Percentiles rank a stretch among this genome's conserved stretches.
phyloP scores from a whole-genome alignment of 192 early-diverging fungal species.

The Coemansia sp. region DNA sequence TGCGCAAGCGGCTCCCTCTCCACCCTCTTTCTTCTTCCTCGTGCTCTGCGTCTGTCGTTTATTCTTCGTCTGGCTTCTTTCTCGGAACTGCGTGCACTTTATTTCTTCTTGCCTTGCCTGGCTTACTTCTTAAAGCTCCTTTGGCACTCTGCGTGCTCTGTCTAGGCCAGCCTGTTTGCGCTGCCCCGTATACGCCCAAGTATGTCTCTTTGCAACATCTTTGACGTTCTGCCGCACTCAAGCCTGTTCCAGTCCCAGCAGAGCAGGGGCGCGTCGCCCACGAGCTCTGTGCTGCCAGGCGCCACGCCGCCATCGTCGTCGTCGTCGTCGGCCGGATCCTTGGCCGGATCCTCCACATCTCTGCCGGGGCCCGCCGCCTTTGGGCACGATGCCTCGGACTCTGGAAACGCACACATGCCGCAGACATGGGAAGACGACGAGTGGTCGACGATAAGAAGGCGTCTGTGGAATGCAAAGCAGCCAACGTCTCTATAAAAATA shows the following conservation, averaged over 20 bases:
- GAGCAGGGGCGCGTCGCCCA: not conserved
- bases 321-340: constrained; percentile 9
- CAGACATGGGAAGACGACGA: constrained; percentile 32
- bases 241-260: constrained; percentile 40
- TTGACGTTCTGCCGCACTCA: constrained; percentile 48
- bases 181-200: not conserved
- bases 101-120: not conserved
- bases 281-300: not conserved
- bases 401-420: not conserved
- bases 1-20: not conserved
- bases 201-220: constrained; percentile 44
- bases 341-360: not conserved
- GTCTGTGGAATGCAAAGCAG: constrained; percentile 49
- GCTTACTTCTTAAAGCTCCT: too few relatives aligned
- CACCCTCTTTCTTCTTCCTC: not conserved
- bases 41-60: constrained; percentile 6
- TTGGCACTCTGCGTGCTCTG: constrained; percentile 1
- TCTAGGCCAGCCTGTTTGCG: not conserved
- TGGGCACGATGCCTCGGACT: not conserved
- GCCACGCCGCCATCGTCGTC: constrained; percentile 4
- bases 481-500: not conserved
- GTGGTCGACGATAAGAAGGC: constrained; percentile 42
- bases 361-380: not conserved
- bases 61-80: not conserved
- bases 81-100: not conserved